A percentile compares a stretch with the other conserved stretches of the same genome.
Evolutionary conservation across 1,139 yeast genomes (phyloP).

Genomic region (Yamadazyma jaroonii): DNA sequence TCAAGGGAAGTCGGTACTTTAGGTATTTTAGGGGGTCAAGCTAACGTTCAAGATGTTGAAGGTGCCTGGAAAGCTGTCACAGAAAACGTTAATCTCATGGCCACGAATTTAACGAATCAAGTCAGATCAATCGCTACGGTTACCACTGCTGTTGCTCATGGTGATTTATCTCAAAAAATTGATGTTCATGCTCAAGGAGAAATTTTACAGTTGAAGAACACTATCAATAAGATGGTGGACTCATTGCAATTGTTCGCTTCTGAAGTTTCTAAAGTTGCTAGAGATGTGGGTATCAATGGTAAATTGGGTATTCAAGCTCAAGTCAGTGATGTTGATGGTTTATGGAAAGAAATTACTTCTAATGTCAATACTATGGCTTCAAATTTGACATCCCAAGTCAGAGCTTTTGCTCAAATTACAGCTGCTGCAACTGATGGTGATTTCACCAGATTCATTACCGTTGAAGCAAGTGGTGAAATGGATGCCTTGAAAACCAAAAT

Average conservation of each 20-base stretch:
- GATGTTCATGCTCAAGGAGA: constrained; percentile 91
- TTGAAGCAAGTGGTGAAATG: constrained; percentile 92
- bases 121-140: constrained; percentile 89
- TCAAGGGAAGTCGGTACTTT: constrained; percentile 89
- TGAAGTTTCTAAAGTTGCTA: constrained; percentile 86
- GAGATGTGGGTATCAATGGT: constrained; percentile 92
- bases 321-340: constrained; percentile 85
- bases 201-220: constrained; percentile 69
- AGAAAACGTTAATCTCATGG: constrained; percentile 87
- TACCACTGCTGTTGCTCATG: constrained; percentile 90
- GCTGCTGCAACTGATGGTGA: constrained; percentile 96
- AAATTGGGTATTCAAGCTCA: constrained; percentile 90
- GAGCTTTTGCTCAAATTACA: constrained; percentile 91
- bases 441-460: constrained; percentile 84
- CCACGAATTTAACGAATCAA: constrained; percentile 82
- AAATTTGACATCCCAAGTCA: constrained; percentile 84
- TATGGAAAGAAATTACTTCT: constrained; percentile 92
- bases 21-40: constrained; percentile 89
- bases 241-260: constrained; percentile 83
- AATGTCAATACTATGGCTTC: constrained; percentile 93
- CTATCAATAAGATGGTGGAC: constrained; percentile 90
- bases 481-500: constrained; percentile 88
- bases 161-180: constrained; percentile 83
- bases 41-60: constrained; percentile 87
- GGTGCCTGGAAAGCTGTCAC: constrained; percentile 94